Conservation (phyloP, 495 filamentous ascomycete genomes). For the Glutinoglossum americanum region DNA sequence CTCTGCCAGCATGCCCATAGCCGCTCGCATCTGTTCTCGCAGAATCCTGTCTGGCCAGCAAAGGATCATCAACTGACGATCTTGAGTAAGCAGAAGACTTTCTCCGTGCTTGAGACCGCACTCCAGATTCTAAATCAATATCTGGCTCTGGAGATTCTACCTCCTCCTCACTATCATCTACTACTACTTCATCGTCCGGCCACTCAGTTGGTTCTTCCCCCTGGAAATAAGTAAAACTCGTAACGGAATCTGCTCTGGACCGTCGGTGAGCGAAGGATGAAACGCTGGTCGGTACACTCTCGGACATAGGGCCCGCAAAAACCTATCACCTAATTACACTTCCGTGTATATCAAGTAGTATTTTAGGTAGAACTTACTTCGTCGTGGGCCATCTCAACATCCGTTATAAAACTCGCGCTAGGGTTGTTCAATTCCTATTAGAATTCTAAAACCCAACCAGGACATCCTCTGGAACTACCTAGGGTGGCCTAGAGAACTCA, state of each 20-base stretch:
- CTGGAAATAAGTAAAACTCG: conserved; percentile 82
- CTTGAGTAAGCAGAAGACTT: conserved; percentile 33
- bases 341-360: background rate
- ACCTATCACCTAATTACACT: conserved; percentile 29
- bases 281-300: conserved; percentile 79
- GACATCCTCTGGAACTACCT: background rate
- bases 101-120: conserved; percentile 23
- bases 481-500: conserved; percentile 11
- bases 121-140: conserved; percentile 20
- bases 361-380: conserved; percentile 31
- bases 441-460: background rate
- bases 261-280: conserved; percentile 71
- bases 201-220: conserved; percentile 29
- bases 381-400: conserved; percentile 98
- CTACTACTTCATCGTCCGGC: conserved; percentile 29
- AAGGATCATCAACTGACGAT: conserved; percentile 43
- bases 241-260: conserved; percentile 49
- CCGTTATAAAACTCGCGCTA: conserved; percentile 61
- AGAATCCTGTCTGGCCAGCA: conserved; percentile 45
- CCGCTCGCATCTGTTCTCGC: conserved; percentile 31
- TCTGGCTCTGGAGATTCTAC: conserved; percentile 21
- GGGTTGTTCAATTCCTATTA: background rate
- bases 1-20: conserved; percentile 30
- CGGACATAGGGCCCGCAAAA: conserved; percentile 81
- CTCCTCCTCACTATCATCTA: conserved; percentile 32